These are phyloP conservation scores for Mycena amicta DNA, from an alignment of 768 basidiomycete genomes.

Conservation along the genomic window DNA sequence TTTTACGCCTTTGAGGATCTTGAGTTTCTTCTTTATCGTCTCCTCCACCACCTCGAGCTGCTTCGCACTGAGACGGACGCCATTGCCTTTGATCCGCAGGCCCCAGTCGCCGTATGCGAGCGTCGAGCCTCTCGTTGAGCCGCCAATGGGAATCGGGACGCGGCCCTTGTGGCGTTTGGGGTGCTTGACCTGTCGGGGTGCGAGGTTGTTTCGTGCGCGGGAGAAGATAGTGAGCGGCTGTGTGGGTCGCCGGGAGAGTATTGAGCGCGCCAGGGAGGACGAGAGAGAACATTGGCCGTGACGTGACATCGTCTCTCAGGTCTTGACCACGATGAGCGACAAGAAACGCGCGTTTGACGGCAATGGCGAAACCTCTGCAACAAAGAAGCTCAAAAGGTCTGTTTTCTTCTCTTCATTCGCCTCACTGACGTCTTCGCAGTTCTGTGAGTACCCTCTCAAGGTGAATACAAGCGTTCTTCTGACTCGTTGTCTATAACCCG, in stretches of 20 bases:
- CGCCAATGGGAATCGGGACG: slow-evolving; percentile 83
- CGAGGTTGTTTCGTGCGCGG: slow-evolving; percentile 64
- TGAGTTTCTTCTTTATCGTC: slow-evolving; percentile 87
- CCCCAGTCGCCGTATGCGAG: slow-evolving; percentile 93
- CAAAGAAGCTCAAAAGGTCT: slow-evolving; percentile 74
- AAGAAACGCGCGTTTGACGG: slow-evolving; percentile 65
- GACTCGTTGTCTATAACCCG: slow-evolving; percentile 70
- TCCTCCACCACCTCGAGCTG: slow-evolving; percentile 87
- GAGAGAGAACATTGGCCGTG: too few relatives aligned
- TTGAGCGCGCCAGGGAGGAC: slow-evolving; percentile 15
- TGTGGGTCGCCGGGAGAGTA: slow-evolving; percentile 18
- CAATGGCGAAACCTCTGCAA: slow-evolving; percentile 45
- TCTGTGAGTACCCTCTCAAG: slow-evolving; percentile 70
- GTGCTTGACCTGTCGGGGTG: slow-evolving; percentile 82
- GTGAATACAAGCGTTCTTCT: slow-evolving; percentile 71
- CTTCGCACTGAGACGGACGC: slow-evolving; percentile 82
- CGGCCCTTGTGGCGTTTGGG: slow-evolving; percentile 90
- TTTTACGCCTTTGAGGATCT: slow-evolving; percentile 85
- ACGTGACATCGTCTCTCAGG: slow-evolving; percentile 3
- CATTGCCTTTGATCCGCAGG: slow-evolving; percentile 82
- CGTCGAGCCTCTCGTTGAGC: slow-evolving; percentile 91
- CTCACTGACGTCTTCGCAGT: slow-evolving; percentile 47
- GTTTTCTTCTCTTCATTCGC: slow-evolving; percentile 22
- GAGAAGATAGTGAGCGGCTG: slow-evolving; percentile 38
- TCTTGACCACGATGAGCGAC: slow-evolving; percentile 56